phyloP scores from a whole-genome alignment of 2,329 filamentous ascomycete species.

The Diplocarpon mali region DNA sequence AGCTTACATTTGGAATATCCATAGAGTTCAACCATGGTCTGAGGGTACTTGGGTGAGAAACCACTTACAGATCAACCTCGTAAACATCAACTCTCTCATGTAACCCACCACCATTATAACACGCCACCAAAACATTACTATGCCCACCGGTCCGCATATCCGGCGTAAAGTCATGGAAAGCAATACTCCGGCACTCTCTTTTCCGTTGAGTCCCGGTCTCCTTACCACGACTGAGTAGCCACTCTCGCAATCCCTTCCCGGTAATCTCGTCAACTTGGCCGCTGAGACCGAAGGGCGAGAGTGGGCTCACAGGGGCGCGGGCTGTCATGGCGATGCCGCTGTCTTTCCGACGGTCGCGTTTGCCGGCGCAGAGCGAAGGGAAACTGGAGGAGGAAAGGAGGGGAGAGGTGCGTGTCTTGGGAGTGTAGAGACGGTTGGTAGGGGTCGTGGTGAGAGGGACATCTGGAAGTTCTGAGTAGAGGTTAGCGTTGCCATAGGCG shows the following conservation, averaged over 20 bases:
- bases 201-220: constrained; percentile 11
- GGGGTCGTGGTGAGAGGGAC: background rate
- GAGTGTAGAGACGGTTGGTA: background rate
- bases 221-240: constrained; percentile 15
- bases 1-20: background rate
- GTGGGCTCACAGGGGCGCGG: background rate
- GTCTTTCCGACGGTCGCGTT: background rate
- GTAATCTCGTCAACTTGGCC: constrained; percentile 16
- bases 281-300: background rate
- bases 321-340: background rate
- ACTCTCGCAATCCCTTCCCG: constrained; percentile 21
- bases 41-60: background rate
- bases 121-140: constrained; percentile 15
- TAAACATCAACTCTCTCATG: constrained; percentile 14
- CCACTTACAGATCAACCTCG: constrained; percentile 23
- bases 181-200: constrained; percentile 17
- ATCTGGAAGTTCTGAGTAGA: background rate
- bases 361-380: background rate
- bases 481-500: background rate
- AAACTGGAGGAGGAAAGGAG: background rate
- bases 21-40: background rate
- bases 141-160: constrained; percentile 10
- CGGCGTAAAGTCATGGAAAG: constrained; percentile 23
- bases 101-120: constrained; percentile 10
- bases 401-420: background rate